phyloP scores from a whole-genome alignment of 176 grass and related monocot species.

The Cenchrus americanus region DNA sequence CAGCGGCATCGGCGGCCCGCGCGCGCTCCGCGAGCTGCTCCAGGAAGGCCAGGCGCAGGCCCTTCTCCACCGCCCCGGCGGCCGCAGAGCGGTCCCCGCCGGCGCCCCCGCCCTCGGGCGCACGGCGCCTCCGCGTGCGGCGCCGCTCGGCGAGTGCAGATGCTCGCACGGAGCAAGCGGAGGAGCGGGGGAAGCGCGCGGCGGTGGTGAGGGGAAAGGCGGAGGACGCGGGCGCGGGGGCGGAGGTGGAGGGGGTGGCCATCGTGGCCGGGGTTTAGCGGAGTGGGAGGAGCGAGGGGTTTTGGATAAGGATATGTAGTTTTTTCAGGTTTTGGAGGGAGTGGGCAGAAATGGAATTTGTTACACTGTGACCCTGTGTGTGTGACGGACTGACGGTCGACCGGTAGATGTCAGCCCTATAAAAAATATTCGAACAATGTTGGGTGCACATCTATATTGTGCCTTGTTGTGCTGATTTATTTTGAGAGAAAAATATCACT shows the following conservation, averaged over 20 bases:
- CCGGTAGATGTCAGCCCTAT: too few species aligned
- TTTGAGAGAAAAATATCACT: too few species aligned
- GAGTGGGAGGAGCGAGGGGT: conserved; percentile 23
- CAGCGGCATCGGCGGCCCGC: conserved; percentile 49
- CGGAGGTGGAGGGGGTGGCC: conserved; percentile 52
- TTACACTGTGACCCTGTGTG: too few species aligned
- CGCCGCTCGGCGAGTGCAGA: conserved; percentile 54
- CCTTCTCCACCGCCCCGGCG: conserved; percentile 63
- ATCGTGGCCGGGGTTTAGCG: conserved; percentile 64
- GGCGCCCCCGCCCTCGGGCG: conserved; percentile 40
- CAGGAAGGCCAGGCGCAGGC: conserved; percentile 73
- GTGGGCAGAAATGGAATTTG: background rate
- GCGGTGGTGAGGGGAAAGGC: conserved; percentile 51
- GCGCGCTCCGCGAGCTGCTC: conserved; percentile 77
- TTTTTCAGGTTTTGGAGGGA: conserved; percentile 32
- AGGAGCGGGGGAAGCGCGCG: conserved; percentile 40
- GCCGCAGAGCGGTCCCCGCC: conserved; percentile 59
- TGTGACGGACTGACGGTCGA: too few species aligned
- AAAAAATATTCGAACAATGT: too few species aligned
- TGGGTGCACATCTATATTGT: too few species aligned
- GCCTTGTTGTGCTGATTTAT: too few species aligned
- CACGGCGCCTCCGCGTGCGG: conserved; percentile 62
- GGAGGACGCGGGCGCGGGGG: conserved; percentile 44
- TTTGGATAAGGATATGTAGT: conserved; percentile 51
- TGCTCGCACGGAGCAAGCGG: conserved; percentile 3